phyloP scores from a whole-genome alignment of 176 grass and related monocot genomes.

The Poa annua region DNA sequence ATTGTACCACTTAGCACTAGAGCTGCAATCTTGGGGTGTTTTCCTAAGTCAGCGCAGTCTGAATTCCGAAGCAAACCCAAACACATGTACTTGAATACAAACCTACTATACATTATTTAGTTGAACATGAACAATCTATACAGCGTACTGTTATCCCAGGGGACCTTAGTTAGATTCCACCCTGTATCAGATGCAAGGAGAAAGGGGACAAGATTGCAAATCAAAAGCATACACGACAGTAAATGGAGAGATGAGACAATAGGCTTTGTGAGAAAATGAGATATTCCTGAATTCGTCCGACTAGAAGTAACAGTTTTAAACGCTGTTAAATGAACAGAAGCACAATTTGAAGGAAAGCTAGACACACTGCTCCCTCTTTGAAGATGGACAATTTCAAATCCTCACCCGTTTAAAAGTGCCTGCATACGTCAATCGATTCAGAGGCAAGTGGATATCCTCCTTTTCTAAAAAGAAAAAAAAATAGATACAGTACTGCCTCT shows the following conservation, averaged over 20 bases:
- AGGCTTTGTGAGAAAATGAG: not conserved
- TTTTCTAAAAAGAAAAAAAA: not conserved
- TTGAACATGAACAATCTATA: conserved; percentile 7
- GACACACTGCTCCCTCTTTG: conserved; percentile 6
- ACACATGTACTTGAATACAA: conserved; percentile 3
- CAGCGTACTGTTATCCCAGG: not conserved
- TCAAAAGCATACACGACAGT: not conserved
- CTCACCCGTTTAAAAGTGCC: not conserved
- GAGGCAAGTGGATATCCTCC: not conserved
- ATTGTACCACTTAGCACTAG: not conserved
- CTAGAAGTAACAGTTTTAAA: not conserved
- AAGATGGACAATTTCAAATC: not conserved
- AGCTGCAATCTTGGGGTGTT: conserved; percentile 9
- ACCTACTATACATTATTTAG: conserved; percentile 1
- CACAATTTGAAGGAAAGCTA: not conserved
- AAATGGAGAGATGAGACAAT: conserved; percentile 2
- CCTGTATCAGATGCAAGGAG: not conserved
- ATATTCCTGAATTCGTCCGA: conserved; percentile 5
- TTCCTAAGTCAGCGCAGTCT: conserved; percentile 9
- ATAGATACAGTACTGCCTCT: not conserved
- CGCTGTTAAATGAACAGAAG: conserved; percentile 17
- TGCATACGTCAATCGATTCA: not conserved
- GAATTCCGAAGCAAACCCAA: not conserved
- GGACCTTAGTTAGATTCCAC: not conserved
- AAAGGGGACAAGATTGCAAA: conserved; percentile 4